Evolutionary conservation across 1,284 basidiomycete species (phyloP), one percentile per base, ranked within the genome.

Genomic region (Entoloma clypeatum): DNA sequence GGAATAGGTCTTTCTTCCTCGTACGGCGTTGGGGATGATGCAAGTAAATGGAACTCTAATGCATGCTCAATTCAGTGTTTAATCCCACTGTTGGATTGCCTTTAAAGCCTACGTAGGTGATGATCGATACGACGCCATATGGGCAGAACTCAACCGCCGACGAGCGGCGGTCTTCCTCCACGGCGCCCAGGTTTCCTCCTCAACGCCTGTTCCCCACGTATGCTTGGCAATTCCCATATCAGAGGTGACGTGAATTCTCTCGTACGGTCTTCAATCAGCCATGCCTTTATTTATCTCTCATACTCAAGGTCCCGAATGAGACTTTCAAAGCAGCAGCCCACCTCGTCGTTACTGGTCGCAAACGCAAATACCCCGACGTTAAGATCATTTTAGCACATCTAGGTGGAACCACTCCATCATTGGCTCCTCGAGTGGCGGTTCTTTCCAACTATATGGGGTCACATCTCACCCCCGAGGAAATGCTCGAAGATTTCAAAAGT

Each of bases 261-360:
- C 14, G 17, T 21, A 14, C 16, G 1, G 23, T 24, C 6, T 4
- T 34, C n/a, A 14, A 24, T 6, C 17, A 9, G 16, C 14, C 10
- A 14, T 21, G 7, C 10, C 38, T 36, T 21, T 33, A 28, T 39
- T 44, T 44, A 14, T 39, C 39, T 31, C 39, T n/a, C 13, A 14
- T n/a, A n/a, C n/a, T 34, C 17, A 32, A 86, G 82, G 81, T 84
- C 0, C 83, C 84, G 8, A 79, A 83, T 54, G 83, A 87, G 60
- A 86, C 85, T 0, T 85, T 75, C 68, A 86, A 85, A 63, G 84
- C 81, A 3, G 83, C 83, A 26, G 75, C 82, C 1, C 80, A 85
- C 56, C 71, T 86, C 32, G 81, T 86, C 32, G 76, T 86, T 21
- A 72, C 79, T 1, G 79, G 80, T 35, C 76, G 76, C 51, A 82